Percentiles rank a stretch among this genome's conserved stretches.
Evolutionary conservation across 225 moss, liverwort and hornwort genomes (phyloP).

Genomic region (Marchantia paleacea): DNA sequence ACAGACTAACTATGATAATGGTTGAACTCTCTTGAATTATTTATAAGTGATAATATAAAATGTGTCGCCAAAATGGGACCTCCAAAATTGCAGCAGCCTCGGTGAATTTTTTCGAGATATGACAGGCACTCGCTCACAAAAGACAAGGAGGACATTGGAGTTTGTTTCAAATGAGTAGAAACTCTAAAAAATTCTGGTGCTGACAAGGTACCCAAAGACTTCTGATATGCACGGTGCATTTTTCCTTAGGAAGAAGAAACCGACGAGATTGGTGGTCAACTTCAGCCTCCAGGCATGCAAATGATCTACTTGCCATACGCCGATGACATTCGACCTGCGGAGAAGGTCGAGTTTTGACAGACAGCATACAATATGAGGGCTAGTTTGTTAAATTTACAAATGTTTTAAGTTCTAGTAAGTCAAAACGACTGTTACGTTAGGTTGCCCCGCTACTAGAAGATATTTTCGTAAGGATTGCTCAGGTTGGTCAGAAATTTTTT

Average conservation of each 20-base stretch:
- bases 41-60: background rate
- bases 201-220: background rate
- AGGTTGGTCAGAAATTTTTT: too few species aligned
- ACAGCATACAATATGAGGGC: background rate
- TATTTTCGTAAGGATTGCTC: too few species aligned
- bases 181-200: background rate
- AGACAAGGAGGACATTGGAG: background rate
- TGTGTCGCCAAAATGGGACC: background rate
- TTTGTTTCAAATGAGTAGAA: too few species aligned
- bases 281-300: constrained; percentile 82
- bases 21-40: background rate
- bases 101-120: background rate
- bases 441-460: too few species aligned
- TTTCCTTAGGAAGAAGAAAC: constrained; percentile 56
- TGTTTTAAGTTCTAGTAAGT: background rate
- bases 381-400: background rate
- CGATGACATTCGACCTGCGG: constrained; percentile 96
- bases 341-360: constrained; percentile 53
- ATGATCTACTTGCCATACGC: constrained; percentile 92
- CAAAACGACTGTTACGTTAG: too few species aligned
- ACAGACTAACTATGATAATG: background rate
- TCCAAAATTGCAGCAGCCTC: background rate
- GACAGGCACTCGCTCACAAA: background rate
- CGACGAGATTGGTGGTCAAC: constrained; percentile 34
- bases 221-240: background rate